Conservation (phyloP, 2,329 filamentous ascomycete species). For the Cladosporium sphaerospermum region DNA sequence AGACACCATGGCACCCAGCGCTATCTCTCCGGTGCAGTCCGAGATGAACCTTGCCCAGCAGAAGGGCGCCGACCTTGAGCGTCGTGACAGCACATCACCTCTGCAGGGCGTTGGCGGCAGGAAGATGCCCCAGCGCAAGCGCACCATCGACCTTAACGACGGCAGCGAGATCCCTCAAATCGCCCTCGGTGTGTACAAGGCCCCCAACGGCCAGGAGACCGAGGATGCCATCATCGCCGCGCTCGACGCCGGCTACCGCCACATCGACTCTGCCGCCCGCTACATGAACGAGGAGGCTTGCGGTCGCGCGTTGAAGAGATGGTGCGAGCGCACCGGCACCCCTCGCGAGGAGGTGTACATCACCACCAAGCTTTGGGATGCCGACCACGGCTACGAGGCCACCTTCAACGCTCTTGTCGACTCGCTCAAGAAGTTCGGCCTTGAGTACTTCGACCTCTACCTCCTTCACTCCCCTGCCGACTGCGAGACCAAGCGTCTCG, state of each 20-base stretch:
- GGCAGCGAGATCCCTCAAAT: slow-evolving; percentile 34
- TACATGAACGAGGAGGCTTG: slow-evolving; percentile 42
- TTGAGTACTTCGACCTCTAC: slow-evolving; percentile 41
- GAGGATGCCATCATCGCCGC: slow-evolving; percentile 32
- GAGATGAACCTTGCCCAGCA: slow-evolving; percentile 19
- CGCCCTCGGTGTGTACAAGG: slow-evolving; percentile 37
- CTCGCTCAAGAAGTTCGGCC: slow-evolving; percentile 34
- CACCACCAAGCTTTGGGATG: slow-evolving; percentile 38
- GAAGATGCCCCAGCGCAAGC: slow-evolving; percentile 17
- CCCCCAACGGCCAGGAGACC: slow-evolving; percentile 29
- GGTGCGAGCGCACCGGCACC: slow-evolving; percentile 43
- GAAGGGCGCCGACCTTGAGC: slow-evolving; percentile 19
- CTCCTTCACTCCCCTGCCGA: slow-evolving; percentile 41
- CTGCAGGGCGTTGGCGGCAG: slow-evolving; percentile 2
- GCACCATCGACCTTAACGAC: slow-evolving; percentile 33
- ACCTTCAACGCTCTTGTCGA: slow-evolving; percentile 31
- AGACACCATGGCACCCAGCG: slow-evolving; percentile 6
- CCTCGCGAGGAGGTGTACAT: slow-evolving; percentile 34
- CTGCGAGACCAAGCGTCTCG: slow-evolving; percentile 51
- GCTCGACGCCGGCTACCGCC: slow-evolving; percentile 46
- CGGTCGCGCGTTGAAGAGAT: slow-evolving; percentile 40
- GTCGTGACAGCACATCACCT: slow-evolving; percentile 9
- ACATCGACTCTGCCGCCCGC: slow-evolving; percentile 46
- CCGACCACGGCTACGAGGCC: slow-evolving; percentile 27
- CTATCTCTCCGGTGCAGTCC: slow-evolving; percentile 3